Conservation (phyloP, 169 alveolate genomes). For the Plasmodium coatneyi region DNA sequence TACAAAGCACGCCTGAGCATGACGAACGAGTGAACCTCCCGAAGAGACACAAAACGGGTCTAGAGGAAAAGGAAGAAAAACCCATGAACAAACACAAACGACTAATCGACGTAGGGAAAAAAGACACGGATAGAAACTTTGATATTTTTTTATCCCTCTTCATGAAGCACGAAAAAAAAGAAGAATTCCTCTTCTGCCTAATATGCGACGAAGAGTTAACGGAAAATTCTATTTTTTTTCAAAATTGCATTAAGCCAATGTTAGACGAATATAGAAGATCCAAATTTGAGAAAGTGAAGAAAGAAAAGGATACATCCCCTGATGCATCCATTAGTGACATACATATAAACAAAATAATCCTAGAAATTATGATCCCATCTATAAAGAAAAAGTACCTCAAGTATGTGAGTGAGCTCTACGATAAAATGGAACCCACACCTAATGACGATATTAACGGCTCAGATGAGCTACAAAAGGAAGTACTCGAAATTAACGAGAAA, state of each 20-base stretch:
- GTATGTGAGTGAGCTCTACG: constrained; percentile 16
- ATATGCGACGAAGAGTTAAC: constrained; percentile 50
- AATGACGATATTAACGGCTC: constrained; percentile 1
- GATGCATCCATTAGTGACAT: not conserved
- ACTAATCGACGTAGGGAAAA: constrained; percentile 21
- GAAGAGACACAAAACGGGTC: not conserved
- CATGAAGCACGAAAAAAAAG: constrained; percentile 51
- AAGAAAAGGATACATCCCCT: not conserved
- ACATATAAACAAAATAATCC: constrained; percentile 34
- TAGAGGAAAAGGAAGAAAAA: not conserved
- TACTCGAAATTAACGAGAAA: constrained; percentile 27
- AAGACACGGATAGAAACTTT: constrained; percentile 21
- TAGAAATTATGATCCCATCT: constrained; percentile 55
- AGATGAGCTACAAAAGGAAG: constrained; percentile 59
- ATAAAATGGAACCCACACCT: not conserved
- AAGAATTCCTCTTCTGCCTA: constrained; percentile 32
- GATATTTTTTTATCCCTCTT: constrained; percentile 56
- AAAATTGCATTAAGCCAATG: constrained; percentile 41
- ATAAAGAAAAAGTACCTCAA: constrained; percentile 56
- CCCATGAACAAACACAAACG: constrained; percentile 24
- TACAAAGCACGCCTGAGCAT: not conserved
- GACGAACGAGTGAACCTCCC: not conserved
- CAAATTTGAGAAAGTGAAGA: constrained; percentile 37
- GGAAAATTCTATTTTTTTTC: constrained; percentile 45
- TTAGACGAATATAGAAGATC: constrained; percentile 51